Evolutionary conservation across 2,329 filamentous ascomycete genomes (phyloP), one percentile per base, ranked within the genome.

Genomic region (Epicoccum nigrum): DNA sequence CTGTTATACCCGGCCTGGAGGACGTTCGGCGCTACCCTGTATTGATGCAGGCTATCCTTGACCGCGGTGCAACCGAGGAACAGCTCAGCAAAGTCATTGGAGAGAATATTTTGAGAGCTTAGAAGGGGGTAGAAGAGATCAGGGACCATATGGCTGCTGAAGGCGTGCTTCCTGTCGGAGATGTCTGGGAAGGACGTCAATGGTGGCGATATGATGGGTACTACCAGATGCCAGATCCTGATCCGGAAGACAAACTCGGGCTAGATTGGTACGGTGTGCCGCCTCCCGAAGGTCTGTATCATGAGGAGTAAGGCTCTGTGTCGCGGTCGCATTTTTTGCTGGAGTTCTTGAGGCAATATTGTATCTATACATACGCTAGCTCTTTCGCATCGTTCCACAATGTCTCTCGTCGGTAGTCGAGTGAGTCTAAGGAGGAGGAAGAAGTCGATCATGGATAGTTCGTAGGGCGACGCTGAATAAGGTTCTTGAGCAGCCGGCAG

Each of bases 91-190:
- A 23, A 16, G 31, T 49, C 27, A 42, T 45, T n/a, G 51, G 55
- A 31, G 55, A 39, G 13, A 54, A 54, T 16, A 20, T 55, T 30
- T 16, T 54, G 23, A 48, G 55, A 27, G 46, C 51, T 5, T 43
- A 37, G 51, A 35, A 43, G 31, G 27, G 27, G 8, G 49, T 44
- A 27, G 48, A 56, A n/a, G 12, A 8, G 3, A 13, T 32, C n/a
- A 42, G 39, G 31, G 39, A 51, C 28, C 21, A 46, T 20, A 41
- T 51, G 40, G 43, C 34, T 11, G 37, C 39, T 12, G 30, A 48
- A n/a, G 23, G 30, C 12, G 32, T 42, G 7, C 13, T 42, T n/a
- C 38, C 37, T 8, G 37, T 42, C 4, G 38, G 42, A 20, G 45
- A 48, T 20, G 38, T 46, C 4, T 40, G 43, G 33, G 34, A 46